Conservation (phyloP, 345 rosid genomes). For the Sonneratia caseolaris region DNA sequence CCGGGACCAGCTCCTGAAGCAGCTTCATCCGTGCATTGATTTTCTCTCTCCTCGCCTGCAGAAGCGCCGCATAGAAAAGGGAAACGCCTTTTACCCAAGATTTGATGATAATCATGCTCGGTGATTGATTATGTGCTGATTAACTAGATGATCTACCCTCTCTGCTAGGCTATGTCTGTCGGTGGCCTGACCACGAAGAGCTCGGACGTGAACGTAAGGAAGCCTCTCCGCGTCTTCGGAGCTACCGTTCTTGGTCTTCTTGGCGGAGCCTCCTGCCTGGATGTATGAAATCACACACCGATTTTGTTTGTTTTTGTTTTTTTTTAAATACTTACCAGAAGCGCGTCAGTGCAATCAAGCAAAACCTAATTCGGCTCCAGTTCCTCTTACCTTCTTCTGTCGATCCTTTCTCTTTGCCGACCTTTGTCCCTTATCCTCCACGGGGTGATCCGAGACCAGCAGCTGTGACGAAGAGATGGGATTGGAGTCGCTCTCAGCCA, state of each 20-base stretch:
- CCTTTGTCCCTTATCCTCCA: conserved; percentile 19
- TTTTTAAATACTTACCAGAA: not conserved
- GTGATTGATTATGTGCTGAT: not conserved
- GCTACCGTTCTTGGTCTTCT: conserved; percentile 37
- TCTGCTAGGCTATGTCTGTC: conserved; percentile 66
- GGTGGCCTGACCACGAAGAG: conserved; percentile 59
- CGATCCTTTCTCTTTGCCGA: conserved; percentile 40
- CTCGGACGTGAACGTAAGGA: conserved; percentile 61
- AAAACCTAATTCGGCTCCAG: not conserved
- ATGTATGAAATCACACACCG: not conserved
- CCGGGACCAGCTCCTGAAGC: conserved; percentile 59
- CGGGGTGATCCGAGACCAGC: conserved; percentile 10
- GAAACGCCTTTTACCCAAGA: not conserved
- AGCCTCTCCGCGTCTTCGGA: conserved; percentile 37
- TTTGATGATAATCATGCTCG: not conserved
- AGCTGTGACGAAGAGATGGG: conserved; percentile 20
- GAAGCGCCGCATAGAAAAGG: not conserved
- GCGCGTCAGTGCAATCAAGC: not conserved
- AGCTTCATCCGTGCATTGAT: conserved; percentile 58
- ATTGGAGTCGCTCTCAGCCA: conserved; percentile 23
- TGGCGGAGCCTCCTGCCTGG: conserved; percentile 33
- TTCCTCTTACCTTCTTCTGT: conserved; percentile 34
- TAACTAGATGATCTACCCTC: conserved; percentile 25
- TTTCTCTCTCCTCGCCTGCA: conserved; percentile 64
- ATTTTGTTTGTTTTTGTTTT: not conserved